These are phyloP conservation scores for Globisporangium nunn DNA, from an alignment of 352 stramenopile species.

Conservation along the genomic window DNA sequence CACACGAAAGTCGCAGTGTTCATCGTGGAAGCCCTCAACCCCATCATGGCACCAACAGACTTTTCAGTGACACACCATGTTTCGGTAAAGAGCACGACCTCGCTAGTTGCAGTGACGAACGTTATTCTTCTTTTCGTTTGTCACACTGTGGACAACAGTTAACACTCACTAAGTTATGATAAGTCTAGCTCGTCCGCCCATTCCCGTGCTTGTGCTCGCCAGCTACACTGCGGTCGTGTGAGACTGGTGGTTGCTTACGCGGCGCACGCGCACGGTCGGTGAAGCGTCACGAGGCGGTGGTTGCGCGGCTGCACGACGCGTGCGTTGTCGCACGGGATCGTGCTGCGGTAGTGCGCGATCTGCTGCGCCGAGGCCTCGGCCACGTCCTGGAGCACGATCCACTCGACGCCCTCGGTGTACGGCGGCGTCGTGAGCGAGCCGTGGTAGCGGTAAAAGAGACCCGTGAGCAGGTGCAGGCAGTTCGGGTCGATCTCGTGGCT, in stretches of 20 bases:
- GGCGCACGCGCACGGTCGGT: background rate
- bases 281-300: constrained; percentile 15
- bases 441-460: constrained; percentile 46
- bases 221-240: background rate
- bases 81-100: too few species aligned
- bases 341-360: constrained; percentile 36
- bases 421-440: constrained; percentile 68
- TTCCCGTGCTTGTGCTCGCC: too few species aligned
- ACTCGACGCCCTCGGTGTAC: constrained; percentile 70
- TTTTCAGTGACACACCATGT: too few species aligned
- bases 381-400: constrained; percentile 47
- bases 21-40: too few species aligned
- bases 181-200: too few species aligned
- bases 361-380: constrained; percentile 42
- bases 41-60: too few species aligned
- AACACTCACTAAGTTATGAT: too few species aligned
- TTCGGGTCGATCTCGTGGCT: constrained; percentile 2
- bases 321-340: constrained; percentile 40
- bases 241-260: background rate
- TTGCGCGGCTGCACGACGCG: constrained; percentile 44
- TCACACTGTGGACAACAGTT: too few species aligned
- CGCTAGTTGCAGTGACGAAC: too few species aligned
- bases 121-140: too few species aligned
- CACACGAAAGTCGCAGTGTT: too few species aligned
- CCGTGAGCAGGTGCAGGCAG: constrained; percentile 21